These are phyloP conservation scores for Auricularia auricula-judae DNA, from an alignment of 768 basidiomycete genomes.

Conservation along the genomic window DNA sequence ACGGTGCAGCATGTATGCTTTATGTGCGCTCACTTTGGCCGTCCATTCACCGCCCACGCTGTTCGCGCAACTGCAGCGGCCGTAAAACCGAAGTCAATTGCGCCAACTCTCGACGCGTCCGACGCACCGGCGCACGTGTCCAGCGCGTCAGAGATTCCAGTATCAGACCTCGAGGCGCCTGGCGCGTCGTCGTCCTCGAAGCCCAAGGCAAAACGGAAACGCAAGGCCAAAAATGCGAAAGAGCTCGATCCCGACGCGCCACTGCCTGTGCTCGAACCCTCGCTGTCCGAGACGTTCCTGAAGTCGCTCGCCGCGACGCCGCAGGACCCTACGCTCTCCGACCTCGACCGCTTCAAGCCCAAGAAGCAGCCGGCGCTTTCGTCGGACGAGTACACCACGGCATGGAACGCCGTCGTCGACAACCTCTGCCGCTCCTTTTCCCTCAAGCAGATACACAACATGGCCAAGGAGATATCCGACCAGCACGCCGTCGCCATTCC, in stretches of 20 bases:
- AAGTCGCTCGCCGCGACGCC: neutral
- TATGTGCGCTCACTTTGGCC: neutral
- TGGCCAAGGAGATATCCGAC: slow-evolving; percentile 39
- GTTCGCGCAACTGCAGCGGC: neutral
- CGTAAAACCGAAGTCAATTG: neutral
- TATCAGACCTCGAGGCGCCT: neutral
- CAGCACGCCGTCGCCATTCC: slow-evolving; percentile 19
- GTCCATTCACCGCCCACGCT: neutral
- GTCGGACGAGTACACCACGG: slow-evolving; percentile 34
- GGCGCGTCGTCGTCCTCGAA: neutral
- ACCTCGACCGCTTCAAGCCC: slow-evolving; percentile 51
- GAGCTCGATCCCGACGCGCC: neutral
- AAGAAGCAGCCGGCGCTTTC: slow-evolving; percentile 26
- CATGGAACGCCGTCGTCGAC: slow-evolving; percentile 44
- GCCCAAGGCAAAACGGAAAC: neutral
- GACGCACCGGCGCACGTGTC: too few relatives aligned
- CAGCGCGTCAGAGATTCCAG: neutral
- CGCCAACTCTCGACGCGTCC: neutral
- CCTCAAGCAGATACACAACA: slow-evolving; percentile 44
- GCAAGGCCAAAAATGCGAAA: neutral
- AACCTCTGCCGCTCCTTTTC: slow-evolving; percentile 53
- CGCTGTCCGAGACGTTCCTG: neutral
- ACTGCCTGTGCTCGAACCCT: neutral
- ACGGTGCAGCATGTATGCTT: neutral
- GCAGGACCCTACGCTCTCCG: slow-evolving; percentile 39